These are phyloP conservation scores for Podila horticola DNA, from an alignment of 192 early-diverging fungal species.

Conservation along the genomic window DNA sequence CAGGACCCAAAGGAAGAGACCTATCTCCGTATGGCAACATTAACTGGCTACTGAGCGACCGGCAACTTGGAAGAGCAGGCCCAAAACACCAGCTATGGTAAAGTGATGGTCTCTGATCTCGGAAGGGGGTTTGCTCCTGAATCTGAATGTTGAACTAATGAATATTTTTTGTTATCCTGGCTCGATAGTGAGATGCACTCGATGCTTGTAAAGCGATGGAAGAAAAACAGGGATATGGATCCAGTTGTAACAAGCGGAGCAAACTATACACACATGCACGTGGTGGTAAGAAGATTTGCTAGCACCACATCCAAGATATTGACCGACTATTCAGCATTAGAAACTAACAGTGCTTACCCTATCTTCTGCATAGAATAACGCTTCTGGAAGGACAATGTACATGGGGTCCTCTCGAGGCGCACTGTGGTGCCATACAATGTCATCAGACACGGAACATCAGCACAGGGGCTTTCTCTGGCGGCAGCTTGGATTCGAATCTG, in stretches of 20 bases:
- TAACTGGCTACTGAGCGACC: constrained; percentile 19
- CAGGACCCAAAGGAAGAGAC: not conserved
- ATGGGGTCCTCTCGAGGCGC: not conserved
- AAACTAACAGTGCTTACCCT: too few relatives aligned
- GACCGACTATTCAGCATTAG: too few relatives aligned
- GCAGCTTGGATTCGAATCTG: constrained; percentile 1
- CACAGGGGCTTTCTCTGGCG: constrained; percentile 10
- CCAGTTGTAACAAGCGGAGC: not conserved
- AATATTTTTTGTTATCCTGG: not conserved
- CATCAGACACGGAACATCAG: not conserved
- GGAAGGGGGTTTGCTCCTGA: not conserved
- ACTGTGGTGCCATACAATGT: constrained; percentile 8
- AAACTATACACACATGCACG: constrained; percentile 14
- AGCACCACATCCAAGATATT: too few relatives aligned
- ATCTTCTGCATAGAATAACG: not conserved
- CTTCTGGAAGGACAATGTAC: not conserved
- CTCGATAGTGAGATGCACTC: constrained; percentile 25
- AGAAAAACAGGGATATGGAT: constrained; percentile 9
- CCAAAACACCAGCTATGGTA: constrained; percentile 35
- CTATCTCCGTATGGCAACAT: constrained; percentile 14
- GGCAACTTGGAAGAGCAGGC: constrained; percentile 18
- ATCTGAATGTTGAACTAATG: not conserved
- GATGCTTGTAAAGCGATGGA: constrained; percentile 16
- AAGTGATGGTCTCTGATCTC: not conserved
- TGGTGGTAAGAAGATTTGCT: not conserved